These are phyloP conservation scores for Rhodamnia rubescens DNA, from an alignment of 345 rosid species.

Conservation along the genomic window DNA sequence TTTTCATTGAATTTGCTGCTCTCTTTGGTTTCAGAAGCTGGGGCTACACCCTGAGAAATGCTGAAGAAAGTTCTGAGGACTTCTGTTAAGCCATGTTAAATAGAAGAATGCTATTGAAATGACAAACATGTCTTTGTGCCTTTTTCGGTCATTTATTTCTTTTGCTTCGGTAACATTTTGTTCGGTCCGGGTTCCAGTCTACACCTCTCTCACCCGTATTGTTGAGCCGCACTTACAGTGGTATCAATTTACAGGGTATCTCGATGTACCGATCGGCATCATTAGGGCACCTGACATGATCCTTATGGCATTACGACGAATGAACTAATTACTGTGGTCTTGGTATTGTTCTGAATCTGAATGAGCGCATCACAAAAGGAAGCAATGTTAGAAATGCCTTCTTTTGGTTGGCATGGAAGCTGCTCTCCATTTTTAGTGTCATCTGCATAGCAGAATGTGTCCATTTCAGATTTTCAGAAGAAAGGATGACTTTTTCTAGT, in stretches of 20 bases:
- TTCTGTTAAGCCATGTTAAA: neutral
- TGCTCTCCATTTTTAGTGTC: neutral
- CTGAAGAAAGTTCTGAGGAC: neutral
- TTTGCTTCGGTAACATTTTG: neutral
- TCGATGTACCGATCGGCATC: neutral
- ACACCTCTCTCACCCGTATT: neutral
- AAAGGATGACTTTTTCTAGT: no score
- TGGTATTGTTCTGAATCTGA: neutral
- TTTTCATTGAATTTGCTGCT: neutral
- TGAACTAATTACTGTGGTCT: neutral
- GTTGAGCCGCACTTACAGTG: neutral
- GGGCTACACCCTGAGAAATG: neutral
- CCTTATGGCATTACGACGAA: neutral
- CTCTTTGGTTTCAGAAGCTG: neutral
- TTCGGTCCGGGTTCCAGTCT: neutral
- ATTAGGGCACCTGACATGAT: neutral
- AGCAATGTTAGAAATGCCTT: neutral
- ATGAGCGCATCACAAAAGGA: neutral
- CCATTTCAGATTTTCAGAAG: neutral
- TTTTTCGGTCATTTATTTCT: neutral
- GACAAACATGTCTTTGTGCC: neutral
- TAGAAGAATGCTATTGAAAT: neutral
- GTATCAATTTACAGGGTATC: neutral
- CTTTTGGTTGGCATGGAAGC: neutral
- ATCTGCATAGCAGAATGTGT: neutral